These are phyloP conservation scores for Condylostoma magnum DNA, from an alignment of 169 alveolate genomes.

Conservation along the genomic window DNA sequence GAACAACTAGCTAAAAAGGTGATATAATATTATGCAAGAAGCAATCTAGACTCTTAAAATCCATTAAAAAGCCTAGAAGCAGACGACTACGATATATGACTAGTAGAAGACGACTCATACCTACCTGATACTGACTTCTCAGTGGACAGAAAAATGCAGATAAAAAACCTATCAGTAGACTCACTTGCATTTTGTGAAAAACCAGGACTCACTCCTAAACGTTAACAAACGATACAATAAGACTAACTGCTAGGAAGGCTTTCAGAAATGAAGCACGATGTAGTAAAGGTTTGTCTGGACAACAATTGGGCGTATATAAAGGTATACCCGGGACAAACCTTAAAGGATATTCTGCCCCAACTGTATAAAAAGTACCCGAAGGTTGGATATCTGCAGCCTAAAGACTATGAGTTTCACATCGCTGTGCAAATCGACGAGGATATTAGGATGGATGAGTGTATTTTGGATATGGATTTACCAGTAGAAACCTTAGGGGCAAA, in stretches of 20 bases:
- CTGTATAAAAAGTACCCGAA: not conserved
- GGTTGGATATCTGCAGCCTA: constrained; percentile 19
- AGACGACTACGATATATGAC: constrained; percentile 9
- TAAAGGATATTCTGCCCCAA: not conserved
- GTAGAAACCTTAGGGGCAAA: not conserved
- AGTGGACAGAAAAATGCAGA: constrained; percentile 7
- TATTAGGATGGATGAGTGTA: constrained; percentile 21
- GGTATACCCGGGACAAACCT: not conserved
- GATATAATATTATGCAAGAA: not conserved
- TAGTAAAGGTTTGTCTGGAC: not conserved
- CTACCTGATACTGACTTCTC: constrained; percentile 8
- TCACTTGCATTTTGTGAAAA: not conserved
- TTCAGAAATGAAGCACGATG: not conserved
- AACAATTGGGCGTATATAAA: not conserved
- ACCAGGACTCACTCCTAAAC: not conserved
- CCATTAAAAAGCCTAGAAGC: constrained; percentile 3
- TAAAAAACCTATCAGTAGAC: constrained; percentile 6
- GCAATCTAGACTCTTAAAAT: not conserved
- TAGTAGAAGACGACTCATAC: constrained; percentile 8
- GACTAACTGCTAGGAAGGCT: not conserved
- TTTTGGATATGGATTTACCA: constrained; percentile 16
- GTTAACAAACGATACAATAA: not conserved
- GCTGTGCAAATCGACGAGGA: not conserved
- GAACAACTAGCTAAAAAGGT: constrained; percentile 15
- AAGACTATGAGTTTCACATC: constrained; percentile 12